These are phyloP conservation scores for Pythium graminicola DNA, from an alignment of 352 stramenopile genomes.

Conservation along the genomic window DNA sequence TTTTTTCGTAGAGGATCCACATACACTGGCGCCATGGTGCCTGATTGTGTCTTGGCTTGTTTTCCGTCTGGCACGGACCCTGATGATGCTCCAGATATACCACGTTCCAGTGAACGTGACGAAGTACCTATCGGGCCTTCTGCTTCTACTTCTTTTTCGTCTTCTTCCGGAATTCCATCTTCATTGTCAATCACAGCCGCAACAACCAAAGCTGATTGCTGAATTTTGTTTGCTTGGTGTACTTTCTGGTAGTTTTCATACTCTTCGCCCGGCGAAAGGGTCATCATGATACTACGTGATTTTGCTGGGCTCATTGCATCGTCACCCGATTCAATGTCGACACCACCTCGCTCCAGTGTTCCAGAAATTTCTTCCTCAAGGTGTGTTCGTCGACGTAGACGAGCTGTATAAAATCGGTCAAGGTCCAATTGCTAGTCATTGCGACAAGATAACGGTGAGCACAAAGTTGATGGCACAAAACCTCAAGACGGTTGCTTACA, in stretches of 20 bases:
- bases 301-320: conserved; percentile 30
- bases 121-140: too few relatives aligned
- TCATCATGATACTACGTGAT: conserved; percentile 49
- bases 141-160: conserved; percentile 5
- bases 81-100: too few relatives aligned
- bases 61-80: too few relatives aligned
- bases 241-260: conserved; percentile 70
- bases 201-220: conserved; percentile 21
- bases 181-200: conserved; percentile 24
- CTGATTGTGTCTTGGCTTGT: too few relatives aligned
- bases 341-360: conserved; percentile 26
- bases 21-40: too few relatives aligned
- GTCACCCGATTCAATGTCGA: conserved; percentile 20
- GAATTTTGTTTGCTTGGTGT: conserved; percentile 30
- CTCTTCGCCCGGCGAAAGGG: conserved; percentile 57
- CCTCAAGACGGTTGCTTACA: too few relatives aligned
- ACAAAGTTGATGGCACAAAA: too few relatives aligned
- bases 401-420: conserved; percentile 49
- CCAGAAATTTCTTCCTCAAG: conserved; percentile 47
- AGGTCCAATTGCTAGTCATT: conserved; percentile 41
- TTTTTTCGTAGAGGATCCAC: too few relatives aligned
- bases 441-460: neutral
- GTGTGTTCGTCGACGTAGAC: conserved; percentile 43
- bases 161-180: conserved; percentile 6
- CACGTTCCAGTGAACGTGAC: neutral